A percentile compares a stretch with the other conserved stretches of the same genome.
Evolutionary conservation across 2,329 filamentous ascomycete species (phyloP).

Genomic region (Chrysoporthe cubensis): DNA sequence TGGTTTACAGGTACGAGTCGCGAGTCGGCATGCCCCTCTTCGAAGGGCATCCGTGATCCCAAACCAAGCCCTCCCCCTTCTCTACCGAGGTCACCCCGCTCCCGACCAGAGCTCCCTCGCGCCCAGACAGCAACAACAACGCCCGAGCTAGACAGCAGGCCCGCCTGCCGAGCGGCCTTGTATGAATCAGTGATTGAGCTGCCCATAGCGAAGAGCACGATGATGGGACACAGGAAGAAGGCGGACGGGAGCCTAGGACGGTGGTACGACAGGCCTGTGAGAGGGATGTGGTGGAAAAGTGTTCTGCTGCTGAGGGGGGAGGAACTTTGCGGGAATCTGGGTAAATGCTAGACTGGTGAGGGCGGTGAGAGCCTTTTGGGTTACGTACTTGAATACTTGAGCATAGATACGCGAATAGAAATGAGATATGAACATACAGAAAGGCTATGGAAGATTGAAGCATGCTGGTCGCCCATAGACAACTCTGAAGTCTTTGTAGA

Average conservation of each 20-base stretch:
- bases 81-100: not conserved
- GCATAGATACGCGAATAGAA: not conserved
- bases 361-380: constrained; percentile 29
- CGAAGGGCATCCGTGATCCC: constrained; percentile 26
- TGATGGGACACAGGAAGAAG: constrained; percentile 31
- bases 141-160: not conserved
- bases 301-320: constrained; percentile 43
- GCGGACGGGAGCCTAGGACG: constrained; percentile 15
- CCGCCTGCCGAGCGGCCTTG: constrained; percentile 16
- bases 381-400: no score
- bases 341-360: constrained; percentile 44
- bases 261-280: constrained; percentile 40
- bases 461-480: not conserved
- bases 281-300: constrained; percentile 45
- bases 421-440: not conserved
- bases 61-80: constrained; percentile 11
- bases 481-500: not conserved
- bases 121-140: not conserved
- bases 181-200: constrained; percentile 12
- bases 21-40: constrained; percentile 36
- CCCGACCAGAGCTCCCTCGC: not conserved
- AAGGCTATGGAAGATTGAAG: not conserved
- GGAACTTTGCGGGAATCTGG: constrained; percentile 48
- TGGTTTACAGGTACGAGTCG: constrained; percentile 43
- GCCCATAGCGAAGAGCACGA: constrained; percentile 26